These are phyloP conservation scores for Gossypium anomalum DNA, from an alignment of 345 rosid species.

Conservation along the genomic window DNA sequence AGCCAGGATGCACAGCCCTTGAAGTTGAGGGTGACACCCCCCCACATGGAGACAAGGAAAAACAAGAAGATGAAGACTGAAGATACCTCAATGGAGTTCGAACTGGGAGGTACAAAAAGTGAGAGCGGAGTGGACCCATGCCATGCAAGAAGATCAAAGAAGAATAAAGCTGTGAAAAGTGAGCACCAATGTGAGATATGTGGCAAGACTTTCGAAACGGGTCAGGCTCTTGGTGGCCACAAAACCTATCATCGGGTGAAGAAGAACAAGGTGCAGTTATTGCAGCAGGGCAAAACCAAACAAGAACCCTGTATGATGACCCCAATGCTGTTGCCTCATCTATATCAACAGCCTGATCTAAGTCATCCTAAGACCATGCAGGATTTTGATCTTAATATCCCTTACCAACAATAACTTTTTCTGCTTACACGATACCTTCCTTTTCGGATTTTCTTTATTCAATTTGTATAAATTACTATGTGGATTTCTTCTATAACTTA, in stretches of 20 bases:
- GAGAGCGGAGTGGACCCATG: background rate
- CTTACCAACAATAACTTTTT: background rate
- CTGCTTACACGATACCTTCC: too few species aligned
- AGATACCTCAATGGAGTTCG: background rate
- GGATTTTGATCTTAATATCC: background rate
- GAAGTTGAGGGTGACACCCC: background rate
- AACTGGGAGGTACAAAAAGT: background rate
- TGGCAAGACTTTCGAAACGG: background rate
- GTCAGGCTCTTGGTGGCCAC: slow-evolving; percentile 13
- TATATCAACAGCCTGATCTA: too few species aligned
- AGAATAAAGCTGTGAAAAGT: background rate
- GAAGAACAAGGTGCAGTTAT: background rate
- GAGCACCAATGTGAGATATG: slow-evolving; percentile 1
- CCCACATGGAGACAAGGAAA: background rate
- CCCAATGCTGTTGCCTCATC: background rate
- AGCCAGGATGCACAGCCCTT: background rate
- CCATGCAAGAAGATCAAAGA: background rate
- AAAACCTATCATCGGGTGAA: background rate
- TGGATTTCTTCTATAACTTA: too few species aligned
- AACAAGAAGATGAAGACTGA: background rate
- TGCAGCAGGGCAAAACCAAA: background rate
- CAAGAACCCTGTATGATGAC: background rate
- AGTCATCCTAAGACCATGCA: background rate
- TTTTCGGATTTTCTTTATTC: too few species aligned
- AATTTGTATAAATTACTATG: too few species aligned